Percentiles rank a stretch among this genome's conserved stretches.
Conservation (phyloP, 495 filamentous ascomycete genomes). For the Monascus purpureus region DNA sequence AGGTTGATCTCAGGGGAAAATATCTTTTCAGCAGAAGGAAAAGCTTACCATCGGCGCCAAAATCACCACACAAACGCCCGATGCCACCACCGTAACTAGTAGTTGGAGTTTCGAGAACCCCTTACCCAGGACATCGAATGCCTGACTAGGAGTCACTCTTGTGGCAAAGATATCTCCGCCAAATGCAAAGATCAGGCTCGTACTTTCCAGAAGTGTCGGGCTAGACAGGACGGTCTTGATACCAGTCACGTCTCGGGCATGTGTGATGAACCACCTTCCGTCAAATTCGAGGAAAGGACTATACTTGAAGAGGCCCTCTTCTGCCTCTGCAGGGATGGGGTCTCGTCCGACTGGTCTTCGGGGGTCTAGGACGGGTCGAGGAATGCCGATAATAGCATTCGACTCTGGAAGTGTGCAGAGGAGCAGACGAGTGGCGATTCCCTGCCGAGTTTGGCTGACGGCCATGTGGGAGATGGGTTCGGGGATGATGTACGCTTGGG, state of each 20-base stretch:
- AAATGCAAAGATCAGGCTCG: conserved; percentile 79
- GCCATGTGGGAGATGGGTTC: conserved; percentile 63
- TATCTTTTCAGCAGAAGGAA: too few relatives aligned
- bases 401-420: conserved; percentile 59
- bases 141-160: conserved; percentile 64
- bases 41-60: conserved; percentile 72
- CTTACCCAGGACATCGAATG: conserved; percentile 87
- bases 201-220: conserved; percentile 81
- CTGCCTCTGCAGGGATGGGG: conserved; percentile 57
- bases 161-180: conserved; percentile 81
- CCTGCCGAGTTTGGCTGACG: conserved; percentile 81
- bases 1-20: too few relatives aligned
- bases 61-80: conserved; percentile 56
- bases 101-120: conserved; percentile 84
- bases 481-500: conserved; percentile 66
- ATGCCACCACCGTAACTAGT: conserved; percentile 63
- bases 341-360: conserved; percentile 80
- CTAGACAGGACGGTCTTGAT: conserved; percentile 55
- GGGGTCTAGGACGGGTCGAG: conserved; percentile 65
- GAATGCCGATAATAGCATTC: conserved; percentile 64
- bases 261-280: conserved; percentile 66
- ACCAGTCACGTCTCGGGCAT: conserved; percentile 67
- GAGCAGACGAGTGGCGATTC: conserved; percentile 75
- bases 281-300: conserved; percentile 68
- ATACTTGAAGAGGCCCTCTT: conserved; percentile 76